Evolutionary conservation across 257 asterid genomes (phyloP).

Genomic region (Datura wrightii): DNA sequence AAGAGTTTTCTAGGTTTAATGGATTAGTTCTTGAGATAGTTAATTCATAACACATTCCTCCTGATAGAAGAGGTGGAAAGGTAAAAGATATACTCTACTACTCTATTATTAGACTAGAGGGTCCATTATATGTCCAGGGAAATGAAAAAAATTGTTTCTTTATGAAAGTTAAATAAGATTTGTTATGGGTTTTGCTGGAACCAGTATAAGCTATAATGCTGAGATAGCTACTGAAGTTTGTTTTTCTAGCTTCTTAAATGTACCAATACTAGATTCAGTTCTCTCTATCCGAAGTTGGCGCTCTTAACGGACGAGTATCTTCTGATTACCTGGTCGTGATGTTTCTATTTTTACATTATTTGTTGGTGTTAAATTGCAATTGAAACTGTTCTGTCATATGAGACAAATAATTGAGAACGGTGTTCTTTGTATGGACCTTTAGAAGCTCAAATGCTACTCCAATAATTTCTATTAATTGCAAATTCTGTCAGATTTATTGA

Average conservation of each 20-base stretch:
- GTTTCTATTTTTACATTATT: not conserved
- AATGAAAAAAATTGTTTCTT: slow-evolving; percentile 3
- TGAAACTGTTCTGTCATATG: not conserved
- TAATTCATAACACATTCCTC: not conserved
- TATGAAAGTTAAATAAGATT: slow-evolving; percentile 12
- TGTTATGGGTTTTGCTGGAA: not conserved
- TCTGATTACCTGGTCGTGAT: not conserved
- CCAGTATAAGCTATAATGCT: not conserved
- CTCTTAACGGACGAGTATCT: not conserved
- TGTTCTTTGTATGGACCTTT: not conserved
- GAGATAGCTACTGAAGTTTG: not conserved
- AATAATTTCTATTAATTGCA: not conserved
- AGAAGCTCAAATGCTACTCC: not conserved
- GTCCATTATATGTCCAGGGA: not conserved
- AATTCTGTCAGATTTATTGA: not conserved
- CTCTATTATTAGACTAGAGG: not conserved
- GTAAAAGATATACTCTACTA: not conserved
- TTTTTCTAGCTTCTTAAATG: not conserved
- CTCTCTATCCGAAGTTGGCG: not conserved
- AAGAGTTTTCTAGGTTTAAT: not conserved
- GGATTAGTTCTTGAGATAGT: not conserved
- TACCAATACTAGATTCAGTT: not conserved
- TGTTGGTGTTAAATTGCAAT: not conserved
- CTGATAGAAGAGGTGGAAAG: not conserved
- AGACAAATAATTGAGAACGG: not conserved